These are phyloP conservation scores for Cyamopsis tetragonoloba DNA, from an alignment of 306 rosid genomes.

Conservation along the genomic window DNA sequence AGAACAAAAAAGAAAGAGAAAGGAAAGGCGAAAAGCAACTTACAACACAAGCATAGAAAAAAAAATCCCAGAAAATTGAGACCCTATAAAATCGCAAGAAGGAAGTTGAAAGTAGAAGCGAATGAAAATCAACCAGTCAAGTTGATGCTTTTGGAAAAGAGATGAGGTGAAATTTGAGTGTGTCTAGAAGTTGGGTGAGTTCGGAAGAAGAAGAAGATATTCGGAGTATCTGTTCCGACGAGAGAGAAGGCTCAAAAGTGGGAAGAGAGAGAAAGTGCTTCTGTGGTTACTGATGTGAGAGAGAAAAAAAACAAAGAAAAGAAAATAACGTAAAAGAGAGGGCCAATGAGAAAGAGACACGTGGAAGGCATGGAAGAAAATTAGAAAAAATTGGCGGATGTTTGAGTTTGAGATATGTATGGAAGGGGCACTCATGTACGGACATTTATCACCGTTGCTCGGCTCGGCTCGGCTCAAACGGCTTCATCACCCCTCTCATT, in stretches of 20 bases:
- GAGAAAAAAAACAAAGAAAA: not conserved
- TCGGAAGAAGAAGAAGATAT: constrained; percentile 32
- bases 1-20: not conserved
- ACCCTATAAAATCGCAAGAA: constrained; percentile 18
- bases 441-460: not conserved
- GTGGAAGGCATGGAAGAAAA: constrained; percentile 31
- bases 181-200: not conserved
- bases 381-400: not conserved
- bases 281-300: constrained; percentile 1
- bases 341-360: constrained; percentile 20
- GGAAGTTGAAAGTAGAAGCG: constrained; percentile 19
- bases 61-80: constrained; percentile 8
- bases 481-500: not conserved
- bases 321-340: not conserved
- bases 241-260: constrained; percentile 19
- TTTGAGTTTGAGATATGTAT: constrained; percentile 21
- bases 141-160: not conserved
- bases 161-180: not conserved
- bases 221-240: constrained; percentile 51
- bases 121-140: not conserved
- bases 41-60: constrained; percentile 35
- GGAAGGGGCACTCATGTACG: not conserved
- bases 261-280: constrained; percentile 25
- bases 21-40: constrained; percentile 31
- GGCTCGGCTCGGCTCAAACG: constrained; percentile 4